Evolutionary conservation across 169 alveolate species (phyloP), one percentile per base, ranked within the genome.

Genomic region (Babesia ovis): DNA sequence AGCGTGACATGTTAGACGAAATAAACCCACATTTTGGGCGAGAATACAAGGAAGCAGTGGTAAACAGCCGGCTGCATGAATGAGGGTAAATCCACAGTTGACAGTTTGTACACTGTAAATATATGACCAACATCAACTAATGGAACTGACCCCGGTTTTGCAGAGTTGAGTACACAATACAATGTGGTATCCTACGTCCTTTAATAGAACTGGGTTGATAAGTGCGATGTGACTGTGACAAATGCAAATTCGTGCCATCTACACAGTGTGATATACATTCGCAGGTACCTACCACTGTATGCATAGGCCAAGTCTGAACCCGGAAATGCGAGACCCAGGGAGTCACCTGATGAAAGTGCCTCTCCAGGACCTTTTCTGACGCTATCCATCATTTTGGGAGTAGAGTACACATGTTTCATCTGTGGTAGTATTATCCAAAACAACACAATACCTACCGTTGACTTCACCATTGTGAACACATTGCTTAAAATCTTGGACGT

Each of bases 221-320:
- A 6, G 25, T 41, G n/a, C 86, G 79, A 31, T 77, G 81, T 4
- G 77, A 68, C 27, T 53, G 1, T 1, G 86, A 77, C 31, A 51
- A 31, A 27, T n/a, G 6, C 37, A 64, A 11, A 0, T 48, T 61
- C 6, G 50, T 5, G 20, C 8, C 51, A 27, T 20, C 74, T 48
- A 25, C 34, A 6, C 34, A 8, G 32, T 35, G 4, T 45, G 4
- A 64, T 29, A 35, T 18, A 14, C 16, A 14, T 4, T 2, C 11
- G 27, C 4, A 46, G 1, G 20, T 27, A 32, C 61, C 0, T 48
- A 77, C 86, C 70, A 4, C 29, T 46, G 67, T 77, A 77, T 68
- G 86, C 64, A 56, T 77, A 77, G 20, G 76, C 86, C 64, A 77
- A 69, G 66, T 77, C 86, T 2, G 86, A 66, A 0, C 86, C 86